Conservation (phyloP, 129 eudicot genomes). For the Saussurea involucrata region DNA sequence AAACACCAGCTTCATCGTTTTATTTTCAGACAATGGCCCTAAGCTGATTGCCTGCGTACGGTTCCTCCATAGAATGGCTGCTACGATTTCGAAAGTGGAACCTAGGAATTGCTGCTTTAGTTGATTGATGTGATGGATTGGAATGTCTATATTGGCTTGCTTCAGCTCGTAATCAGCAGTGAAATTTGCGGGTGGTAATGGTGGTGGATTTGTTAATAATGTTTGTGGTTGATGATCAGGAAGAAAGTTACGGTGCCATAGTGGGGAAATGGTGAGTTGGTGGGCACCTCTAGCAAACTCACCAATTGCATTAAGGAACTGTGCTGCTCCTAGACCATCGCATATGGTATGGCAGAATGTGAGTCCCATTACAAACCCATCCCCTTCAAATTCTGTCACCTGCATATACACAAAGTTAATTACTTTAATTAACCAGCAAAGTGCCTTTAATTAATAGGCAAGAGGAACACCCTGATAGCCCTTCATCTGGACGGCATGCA, state of each 20-base stretch:
- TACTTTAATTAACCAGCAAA: too few species aligned
- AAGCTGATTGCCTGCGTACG: slow-evolving; percentile 38
- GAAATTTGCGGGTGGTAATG: background rate
- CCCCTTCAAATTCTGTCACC: slow-evolving; percentile 55
- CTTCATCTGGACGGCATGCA: too few species aligned
- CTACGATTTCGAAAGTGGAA: slow-evolving; percentile 48
- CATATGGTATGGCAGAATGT: slow-evolving; percentile 55
- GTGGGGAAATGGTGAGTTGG: slow-evolving; percentile 34
- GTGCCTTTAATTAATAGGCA: background rate
- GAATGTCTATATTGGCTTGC: slow-evolving; percentile 55
- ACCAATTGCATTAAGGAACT: slow-evolving; percentile 50
- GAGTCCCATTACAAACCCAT: slow-evolving; percentile 58
- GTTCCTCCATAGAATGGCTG: slow-evolving; percentile 46
- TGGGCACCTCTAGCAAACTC: slow-evolving; percentile 44
- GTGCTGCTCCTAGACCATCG: slow-evolving; percentile 71
- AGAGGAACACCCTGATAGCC: too few species aligned
- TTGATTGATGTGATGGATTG: slow-evolving; percentile 30
- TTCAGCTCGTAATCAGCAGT: slow-evolving; percentile 35
- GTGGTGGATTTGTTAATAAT: slow-evolving; percentile 18
- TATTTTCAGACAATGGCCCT: slow-evolving; percentile 1
- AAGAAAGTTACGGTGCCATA: slow-evolving; percentile 51
- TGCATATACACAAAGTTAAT: background rate
- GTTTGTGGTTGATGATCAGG: slow-evolving; percentile 26
- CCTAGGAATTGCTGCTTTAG: slow-evolving; percentile 35
- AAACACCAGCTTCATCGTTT: slow-evolving; percentile 41